Conservation (phyloP, 441 rosid species). For the Erodium chrysanthum region DNA sequence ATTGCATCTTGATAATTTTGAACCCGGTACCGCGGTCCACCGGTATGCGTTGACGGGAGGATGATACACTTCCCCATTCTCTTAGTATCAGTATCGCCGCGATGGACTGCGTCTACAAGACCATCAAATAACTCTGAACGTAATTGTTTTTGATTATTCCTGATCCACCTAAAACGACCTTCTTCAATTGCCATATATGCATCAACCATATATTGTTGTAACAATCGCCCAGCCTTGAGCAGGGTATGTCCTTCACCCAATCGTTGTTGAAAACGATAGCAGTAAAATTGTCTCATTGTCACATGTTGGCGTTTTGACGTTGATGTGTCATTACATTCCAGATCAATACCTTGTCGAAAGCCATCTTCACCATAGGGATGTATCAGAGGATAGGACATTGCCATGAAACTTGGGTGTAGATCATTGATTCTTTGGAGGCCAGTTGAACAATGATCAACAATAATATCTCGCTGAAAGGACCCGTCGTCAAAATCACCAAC, state of each 20-base stretch:
- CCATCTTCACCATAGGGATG: background rate
- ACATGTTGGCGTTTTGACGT: background rate
- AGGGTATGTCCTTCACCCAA: background rate
- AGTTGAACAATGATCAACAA: background rate
- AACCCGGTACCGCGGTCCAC: background rate
- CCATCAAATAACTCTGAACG: background rate
- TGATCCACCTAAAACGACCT: background rate
- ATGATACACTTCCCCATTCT: background rate
- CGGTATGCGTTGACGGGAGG: background rate
- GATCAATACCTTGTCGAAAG: background rate
- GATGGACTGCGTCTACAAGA: background rate
- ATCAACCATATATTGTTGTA: background rate
- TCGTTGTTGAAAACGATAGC: background rate
- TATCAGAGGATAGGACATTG: background rate
- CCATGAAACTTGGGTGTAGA: background rate
- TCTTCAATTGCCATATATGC: background rate
- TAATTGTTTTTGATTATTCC: background rate
- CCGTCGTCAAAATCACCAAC: background rate
- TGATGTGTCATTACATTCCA: no score
- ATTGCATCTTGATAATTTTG: constrained; percentile 9
- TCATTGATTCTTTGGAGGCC: background rate
- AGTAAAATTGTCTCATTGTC: background rate
- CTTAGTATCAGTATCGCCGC: background rate
- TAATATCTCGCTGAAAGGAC: background rate
- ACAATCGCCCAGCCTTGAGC: background rate